Evolutionary conservation across 2,329 filamentous ascomycete species (phyloP).

Genomic region (Epicoccum sorghinum): DNA sequence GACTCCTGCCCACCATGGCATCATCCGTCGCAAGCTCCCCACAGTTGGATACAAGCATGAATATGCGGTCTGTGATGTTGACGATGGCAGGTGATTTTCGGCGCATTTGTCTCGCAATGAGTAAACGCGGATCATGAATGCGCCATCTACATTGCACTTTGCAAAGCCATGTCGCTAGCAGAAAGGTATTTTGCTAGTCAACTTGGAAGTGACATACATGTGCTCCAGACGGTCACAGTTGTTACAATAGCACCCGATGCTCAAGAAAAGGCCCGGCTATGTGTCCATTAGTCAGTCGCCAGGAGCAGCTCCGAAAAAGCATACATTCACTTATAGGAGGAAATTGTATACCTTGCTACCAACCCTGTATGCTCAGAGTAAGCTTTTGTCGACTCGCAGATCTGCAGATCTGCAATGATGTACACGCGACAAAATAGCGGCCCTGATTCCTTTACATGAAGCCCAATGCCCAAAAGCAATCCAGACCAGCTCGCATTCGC

Average conservation of each 20-base stretch:
- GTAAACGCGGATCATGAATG: too few species aligned
- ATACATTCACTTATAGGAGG: not conserved
- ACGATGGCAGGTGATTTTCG: too few species aligned
- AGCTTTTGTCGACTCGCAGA: constrained; percentile 8
- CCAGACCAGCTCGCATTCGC: not conserved
- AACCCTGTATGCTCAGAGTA: not conserved
- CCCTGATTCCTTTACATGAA: too few species aligned
- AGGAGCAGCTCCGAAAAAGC: not conserved
- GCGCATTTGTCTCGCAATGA: too few species aligned
- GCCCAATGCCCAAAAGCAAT: too few species aligned
- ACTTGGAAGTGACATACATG: not conserved
- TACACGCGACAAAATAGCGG: too few species aligned
- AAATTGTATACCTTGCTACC: not conserved
- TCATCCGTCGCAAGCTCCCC: too few species aligned
- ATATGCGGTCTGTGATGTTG: too few species aligned
- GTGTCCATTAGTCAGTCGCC: not conserved
- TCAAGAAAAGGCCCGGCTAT: too few species aligned
- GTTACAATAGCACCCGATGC: not conserved
- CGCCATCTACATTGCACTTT: too few species aligned
- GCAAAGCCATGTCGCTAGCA: not conserved
- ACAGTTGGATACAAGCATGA: too few species aligned
- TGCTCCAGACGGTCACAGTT: not conserved
- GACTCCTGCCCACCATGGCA: too few species aligned
- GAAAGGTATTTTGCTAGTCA: not conserved
- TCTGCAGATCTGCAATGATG: constrained; percentile 6